A percentile compares a stretch with the other conserved stretches of the same genome.
These are phyloP conservation scores for Cryptococcus sp. DNA, from an alignment of 1,284 basidiomycete species.

Conservation along the genomic window DNA sequence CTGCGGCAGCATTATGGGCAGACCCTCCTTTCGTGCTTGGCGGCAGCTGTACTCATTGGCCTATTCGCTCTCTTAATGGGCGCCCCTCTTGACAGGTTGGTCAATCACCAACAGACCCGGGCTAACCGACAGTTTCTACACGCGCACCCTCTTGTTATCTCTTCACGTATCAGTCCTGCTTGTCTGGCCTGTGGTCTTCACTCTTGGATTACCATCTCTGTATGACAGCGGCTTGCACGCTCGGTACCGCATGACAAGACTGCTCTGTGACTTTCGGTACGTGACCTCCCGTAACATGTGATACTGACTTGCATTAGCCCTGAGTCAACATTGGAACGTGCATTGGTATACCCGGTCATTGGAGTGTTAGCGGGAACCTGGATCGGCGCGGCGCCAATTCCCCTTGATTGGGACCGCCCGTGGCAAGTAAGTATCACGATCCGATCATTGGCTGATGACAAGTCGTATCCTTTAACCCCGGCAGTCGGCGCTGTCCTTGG, in stretches of 20 bases:
- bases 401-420: constrained; percentile 91
- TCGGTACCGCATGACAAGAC: constrained; percentile 63
- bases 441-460: constrained; percentile 1
- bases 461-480: constrained; percentile 71
- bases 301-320: constrained; percentile 56
- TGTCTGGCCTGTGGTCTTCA: constrained; percentile 68
- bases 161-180: constrained; percentile 69
- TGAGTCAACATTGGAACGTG: constrained; percentile 68
- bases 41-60: constrained; percentile 52
- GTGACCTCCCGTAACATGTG: constrained; percentile 45
- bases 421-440: constrained; percentile 72
- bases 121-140: constrained; percentile 2
- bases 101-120: constrained; percentile 53
- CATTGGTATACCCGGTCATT: constrained; percentile 73
- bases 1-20: neutral
- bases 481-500: constrained; percentile 65
- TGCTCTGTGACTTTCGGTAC: constrained; percentile 77
- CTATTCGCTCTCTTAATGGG: constrained; percentile 64
- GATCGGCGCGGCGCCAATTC: constrained; percentile 76
- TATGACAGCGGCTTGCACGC: constrained; percentile 39
- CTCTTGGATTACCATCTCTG: constrained; percentile 65
- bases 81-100: constrained; percentile 67
- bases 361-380: constrained; percentile 75
- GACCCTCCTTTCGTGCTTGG: no score
- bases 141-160: constrained; percentile 66